Evolutionary conservation across 768 basidiomycete genomes (phyloP), one percentile per base, ranked within the genome.

Genomic region (Cystobasidium ongulense): DNA sequence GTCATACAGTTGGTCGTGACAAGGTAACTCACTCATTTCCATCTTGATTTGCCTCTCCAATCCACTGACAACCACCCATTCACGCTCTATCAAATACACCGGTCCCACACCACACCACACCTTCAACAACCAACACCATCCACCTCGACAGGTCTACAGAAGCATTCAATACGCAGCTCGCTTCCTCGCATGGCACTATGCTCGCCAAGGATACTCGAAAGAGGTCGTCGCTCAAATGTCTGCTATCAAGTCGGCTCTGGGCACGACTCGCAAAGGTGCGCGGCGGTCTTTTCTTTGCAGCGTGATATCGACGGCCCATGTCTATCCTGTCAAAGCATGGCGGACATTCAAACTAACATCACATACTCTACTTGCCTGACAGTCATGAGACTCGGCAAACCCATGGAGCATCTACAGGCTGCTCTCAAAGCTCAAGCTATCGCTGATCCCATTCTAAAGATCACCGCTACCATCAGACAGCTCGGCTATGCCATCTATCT

Each of bases 331-430:
- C 5, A 54, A 54, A 54, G 39, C 18, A 41, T 41, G 39, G n/a
- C 39, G 18, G 18, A 41, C 8, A 41, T 41, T 41, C 7, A 7
- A 41, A 41, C 39, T 41, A 8, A 41, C 39, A 41, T 18, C 18
- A 41, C 18, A 41, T 18, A 41, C 7, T 41, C 39, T 33, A 23
- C 25, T 7, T n/a, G 17, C 39, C 21, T 11, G 39, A 0, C 76
- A 98, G 95, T 96, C 41, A 84, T 98, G 85, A 88, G 96, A 18
- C 84, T 99, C 66, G 92, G 92, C 77, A 95, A 97, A 82, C 92
- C 93, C 8, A 77, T 94, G 75, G 96, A 99, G 80, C 92, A 96
- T 82, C 84, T 94, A 5, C 95, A 98, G 80, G 87, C 91, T 0
- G 93, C 91, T 35, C 82, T 96, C 54, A 88, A 88, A 64, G 88